These are phyloP conservation scores for Phytophthora pisi DNA, from an alignment of 352 stramenopile species.

Conservation along the genomic window DNA sequence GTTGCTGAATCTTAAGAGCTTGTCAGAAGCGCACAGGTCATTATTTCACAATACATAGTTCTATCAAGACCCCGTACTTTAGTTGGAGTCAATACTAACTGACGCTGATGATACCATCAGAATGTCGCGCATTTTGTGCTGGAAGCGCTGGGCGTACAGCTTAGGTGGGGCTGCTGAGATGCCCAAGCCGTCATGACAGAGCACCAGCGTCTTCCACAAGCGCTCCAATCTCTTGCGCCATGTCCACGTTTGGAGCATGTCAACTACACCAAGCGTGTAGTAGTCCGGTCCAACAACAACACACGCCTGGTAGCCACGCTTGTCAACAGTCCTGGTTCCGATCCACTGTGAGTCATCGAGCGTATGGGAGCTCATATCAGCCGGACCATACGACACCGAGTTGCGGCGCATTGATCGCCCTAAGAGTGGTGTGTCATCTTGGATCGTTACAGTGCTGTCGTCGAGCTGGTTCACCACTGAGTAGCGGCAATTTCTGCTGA, in stretches of 20 bases:
- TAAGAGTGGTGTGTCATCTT: conserved; percentile 58
- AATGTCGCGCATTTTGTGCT: conserved; percentile 84
- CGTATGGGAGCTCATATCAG: conserved; percentile 21
- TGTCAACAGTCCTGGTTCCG: conserved; percentile 63
- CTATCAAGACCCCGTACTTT: conserved; percentile 20
- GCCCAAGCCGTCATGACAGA: conserved; percentile 68
- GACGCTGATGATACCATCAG: conserved; percentile 76
- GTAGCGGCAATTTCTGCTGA: conserved; percentile 74
- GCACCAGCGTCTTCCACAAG: conserved; percentile 83
- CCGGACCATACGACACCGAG: conserved; percentile 46
- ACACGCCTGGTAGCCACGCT: conserved; percentile 69
- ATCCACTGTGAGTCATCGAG: conserved; percentile 57
- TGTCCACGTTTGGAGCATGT: conserved; percentile 92
- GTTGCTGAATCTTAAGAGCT: conserved; percentile 57
- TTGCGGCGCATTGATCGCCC: conserved; percentile 35
- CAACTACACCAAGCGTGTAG: conserved; percentile 90
- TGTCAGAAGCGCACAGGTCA: background rate
- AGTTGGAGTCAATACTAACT: conserved; percentile 50
- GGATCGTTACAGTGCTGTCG: conserved; percentile 35
- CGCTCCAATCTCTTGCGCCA: conserved; percentile 82
- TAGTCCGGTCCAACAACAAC: conserved; percentile 84
- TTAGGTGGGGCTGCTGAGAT: conserved; percentile 81
- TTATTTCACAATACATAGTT: conserved; percentile 38
- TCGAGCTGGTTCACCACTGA: conserved; percentile 66
- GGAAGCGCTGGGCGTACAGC: conserved; percentile 81